phyloP scores from a whole-genome alignment of 768 basidiomycete genomes.

The Tephrocybe sp. region DNA sequence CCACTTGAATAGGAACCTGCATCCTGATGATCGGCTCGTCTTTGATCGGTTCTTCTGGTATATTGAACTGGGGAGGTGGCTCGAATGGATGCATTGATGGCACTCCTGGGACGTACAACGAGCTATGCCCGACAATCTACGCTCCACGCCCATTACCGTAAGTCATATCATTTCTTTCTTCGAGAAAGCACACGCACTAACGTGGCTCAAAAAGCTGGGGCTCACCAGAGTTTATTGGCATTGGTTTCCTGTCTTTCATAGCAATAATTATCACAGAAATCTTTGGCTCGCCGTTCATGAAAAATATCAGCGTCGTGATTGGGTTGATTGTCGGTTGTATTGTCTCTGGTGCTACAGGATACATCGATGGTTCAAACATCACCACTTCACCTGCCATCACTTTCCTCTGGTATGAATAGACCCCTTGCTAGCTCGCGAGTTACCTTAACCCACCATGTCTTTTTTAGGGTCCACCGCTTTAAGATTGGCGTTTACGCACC shows the following conservation, averaged over 20 bases:
- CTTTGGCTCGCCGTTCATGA: constrained; percentile 83
- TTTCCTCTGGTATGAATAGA: constrained; percentile 61
- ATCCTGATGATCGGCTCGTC: constrained; percentile 79
- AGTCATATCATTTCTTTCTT: constrained; percentile 12
- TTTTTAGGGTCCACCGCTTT: constrained; percentile 68
- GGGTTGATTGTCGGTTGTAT: constrained; percentile 78
- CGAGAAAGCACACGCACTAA: neutral
- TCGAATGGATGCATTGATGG: constrained; percentile 64
- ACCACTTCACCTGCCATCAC: constrained; percentile 72
- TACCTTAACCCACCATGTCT: neutral
- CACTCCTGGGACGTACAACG: constrained; percentile 65
- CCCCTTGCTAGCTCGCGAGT: neutral
- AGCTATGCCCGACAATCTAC: constrained; percentile 66
- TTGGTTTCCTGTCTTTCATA: constrained; percentile 82
- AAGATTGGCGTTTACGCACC: constrained; percentile 76
- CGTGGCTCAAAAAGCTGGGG: constrained; percentile 53
- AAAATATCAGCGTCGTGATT: constrained; percentile 75
- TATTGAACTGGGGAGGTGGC: constrained; percentile 83
- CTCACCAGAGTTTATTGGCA: constrained; percentile 78
- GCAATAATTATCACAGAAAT: constrained; percentile 77
- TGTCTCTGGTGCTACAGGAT: constrained; percentile 75
- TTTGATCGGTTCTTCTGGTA: constrained; percentile 71
- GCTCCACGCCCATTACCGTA: constrained; percentile 69
- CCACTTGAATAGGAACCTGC: constrained; percentile 52
- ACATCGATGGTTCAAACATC: constrained; percentile 68